These are phyloP conservation scores for Colletotrichum cereale DNA, from an alignment of 2,329 filamentous ascomycete genomes.

Conservation along the genomic window DNA sequence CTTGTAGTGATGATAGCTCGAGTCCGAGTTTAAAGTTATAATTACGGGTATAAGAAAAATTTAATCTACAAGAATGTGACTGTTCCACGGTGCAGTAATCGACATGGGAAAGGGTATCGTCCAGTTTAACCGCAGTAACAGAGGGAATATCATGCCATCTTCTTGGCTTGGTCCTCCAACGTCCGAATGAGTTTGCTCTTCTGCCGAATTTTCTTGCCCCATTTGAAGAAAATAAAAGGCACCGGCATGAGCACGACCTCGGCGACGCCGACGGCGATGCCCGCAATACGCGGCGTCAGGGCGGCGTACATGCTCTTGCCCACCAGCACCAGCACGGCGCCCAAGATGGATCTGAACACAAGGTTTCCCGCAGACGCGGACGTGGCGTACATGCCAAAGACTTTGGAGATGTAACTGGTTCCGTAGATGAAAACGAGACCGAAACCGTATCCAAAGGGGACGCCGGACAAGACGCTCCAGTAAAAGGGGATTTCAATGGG, in stretches of 20 bases:
- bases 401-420: conserved; percentile 71
- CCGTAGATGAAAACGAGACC: conserved; percentile 75
- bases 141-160: conserved; percentile 18
- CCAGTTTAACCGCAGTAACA: conserved; percentile 6
- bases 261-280: conserved; percentile 52
- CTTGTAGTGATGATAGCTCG: background rate
- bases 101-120: conserved; percentile 35
- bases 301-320: conserved; percentile 69
- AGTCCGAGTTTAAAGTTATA: no score
- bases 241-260: conserved; percentile 70
- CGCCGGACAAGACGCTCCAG: conserved; percentile 69
- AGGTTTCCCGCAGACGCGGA: conserved; percentile 74
- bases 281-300: conserved; percentile 71
- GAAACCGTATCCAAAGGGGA: conserved; percentile 74
- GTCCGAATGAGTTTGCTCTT: conserved; percentile 39
- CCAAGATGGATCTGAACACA: conserved; percentile 68
- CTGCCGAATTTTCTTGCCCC: conserved; percentile 42
- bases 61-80: conserved; percentile 14
- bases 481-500: conserved; percentile 72
- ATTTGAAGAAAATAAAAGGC: conserved; percentile 69
- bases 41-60: background rate
- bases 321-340: conserved; percentile 71
- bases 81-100: conserved; percentile 26
- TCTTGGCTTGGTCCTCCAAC: conserved; percentile 37
- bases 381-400: conserved; percentile 75